phyloP scores from a whole-genome alignment of 495 filamentous ascomycete species.

The Durotheca rogersii region DNA sequence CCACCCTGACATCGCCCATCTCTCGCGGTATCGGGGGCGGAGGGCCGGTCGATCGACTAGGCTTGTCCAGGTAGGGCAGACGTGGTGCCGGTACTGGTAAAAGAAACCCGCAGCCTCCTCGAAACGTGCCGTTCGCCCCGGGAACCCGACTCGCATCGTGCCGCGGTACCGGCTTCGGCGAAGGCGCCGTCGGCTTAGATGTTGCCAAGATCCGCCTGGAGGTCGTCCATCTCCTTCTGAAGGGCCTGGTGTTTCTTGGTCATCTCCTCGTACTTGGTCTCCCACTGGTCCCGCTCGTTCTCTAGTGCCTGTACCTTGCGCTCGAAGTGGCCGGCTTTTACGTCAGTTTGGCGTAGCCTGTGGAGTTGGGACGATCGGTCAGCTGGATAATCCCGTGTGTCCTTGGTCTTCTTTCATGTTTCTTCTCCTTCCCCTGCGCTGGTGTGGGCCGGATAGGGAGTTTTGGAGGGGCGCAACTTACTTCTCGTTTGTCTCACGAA shows the following conservation, averaged over 20 bases:
- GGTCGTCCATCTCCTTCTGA: conserved; percentile 88
- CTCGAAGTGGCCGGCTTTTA: conserved; percentile 98
- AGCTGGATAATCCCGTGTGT: conserved; percentile 28
- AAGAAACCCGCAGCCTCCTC: conserved; percentile 17
- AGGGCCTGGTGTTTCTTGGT: conserved; percentile 77
- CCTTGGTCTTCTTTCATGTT: too few relatives aligned
- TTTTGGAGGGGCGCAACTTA: too few relatives aligned
- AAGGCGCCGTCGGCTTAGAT: conserved; percentile 59
- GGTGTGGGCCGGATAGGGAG: too few relatives aligned
- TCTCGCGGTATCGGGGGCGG: conserved; percentile 5
- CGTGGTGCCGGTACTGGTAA: conserved; percentile 14
- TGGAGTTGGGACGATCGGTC: conserved; percentile 29
- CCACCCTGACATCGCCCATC: conserved; percentile 11
- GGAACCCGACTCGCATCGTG: conserved; percentile 14
- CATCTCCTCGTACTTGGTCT: conserved; percentile 96
- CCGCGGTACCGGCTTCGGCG: conserved; percentile 21
- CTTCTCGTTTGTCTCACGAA: conserved; percentile 98
- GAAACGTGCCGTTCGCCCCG: too few relatives aligned
- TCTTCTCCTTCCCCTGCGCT: too few relatives aligned
- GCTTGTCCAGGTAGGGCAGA: conserved; percentile 14
- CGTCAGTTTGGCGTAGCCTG: conserved; percentile 96
- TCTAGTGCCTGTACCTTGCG: conserved; percentile 98
- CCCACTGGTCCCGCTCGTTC: conserved; percentile 83
- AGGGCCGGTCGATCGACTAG: conserved; percentile 20
- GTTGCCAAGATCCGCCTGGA: conserved; percentile 84